Conservation (phyloP, 1,284 basidiomycete species). For the Ganoderma boninense region DNA sequence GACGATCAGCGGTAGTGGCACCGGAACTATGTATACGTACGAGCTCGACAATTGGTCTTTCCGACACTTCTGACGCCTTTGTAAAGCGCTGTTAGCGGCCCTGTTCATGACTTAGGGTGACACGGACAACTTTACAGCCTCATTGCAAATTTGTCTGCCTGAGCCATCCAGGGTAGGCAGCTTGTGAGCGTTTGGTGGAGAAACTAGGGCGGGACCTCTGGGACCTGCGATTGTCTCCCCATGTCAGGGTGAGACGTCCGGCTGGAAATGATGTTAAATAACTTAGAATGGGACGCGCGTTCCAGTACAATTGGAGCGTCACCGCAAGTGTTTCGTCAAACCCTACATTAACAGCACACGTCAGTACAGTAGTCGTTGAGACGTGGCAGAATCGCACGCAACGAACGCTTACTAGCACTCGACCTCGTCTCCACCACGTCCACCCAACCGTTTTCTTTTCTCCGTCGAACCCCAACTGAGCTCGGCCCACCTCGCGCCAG, state of each 20-base stretch:
- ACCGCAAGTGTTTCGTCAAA: neutral
- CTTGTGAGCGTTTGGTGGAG: neutral
- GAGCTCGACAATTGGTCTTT: neutral
- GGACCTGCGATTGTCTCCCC: neutral
- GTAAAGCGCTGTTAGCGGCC: neutral
- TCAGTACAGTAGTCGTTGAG: neutral
- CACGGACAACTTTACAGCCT: neutral
- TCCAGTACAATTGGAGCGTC: neutral
- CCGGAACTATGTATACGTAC: neutral
- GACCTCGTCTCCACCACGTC: neutral
- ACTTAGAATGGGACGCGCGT: neutral
- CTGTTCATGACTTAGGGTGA: neutral
- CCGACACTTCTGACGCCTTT: neutral
- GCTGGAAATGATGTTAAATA: neutral
- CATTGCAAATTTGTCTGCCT: neutral
- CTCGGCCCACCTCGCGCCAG: constrained; percentile 51
- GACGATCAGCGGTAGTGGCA: neutral
- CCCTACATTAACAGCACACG: neutral
- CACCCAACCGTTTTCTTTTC: neutral
- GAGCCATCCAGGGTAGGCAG: neutral
- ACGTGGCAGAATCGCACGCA: neutral
- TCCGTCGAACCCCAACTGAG: constrained; percentile 29
- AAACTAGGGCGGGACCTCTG: neutral
- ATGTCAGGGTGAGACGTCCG: neutral
- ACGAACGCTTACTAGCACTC: neutral